Conservation (phyloP, 257 asterid genomes). For the Fraxinus excelsior region DNA sequence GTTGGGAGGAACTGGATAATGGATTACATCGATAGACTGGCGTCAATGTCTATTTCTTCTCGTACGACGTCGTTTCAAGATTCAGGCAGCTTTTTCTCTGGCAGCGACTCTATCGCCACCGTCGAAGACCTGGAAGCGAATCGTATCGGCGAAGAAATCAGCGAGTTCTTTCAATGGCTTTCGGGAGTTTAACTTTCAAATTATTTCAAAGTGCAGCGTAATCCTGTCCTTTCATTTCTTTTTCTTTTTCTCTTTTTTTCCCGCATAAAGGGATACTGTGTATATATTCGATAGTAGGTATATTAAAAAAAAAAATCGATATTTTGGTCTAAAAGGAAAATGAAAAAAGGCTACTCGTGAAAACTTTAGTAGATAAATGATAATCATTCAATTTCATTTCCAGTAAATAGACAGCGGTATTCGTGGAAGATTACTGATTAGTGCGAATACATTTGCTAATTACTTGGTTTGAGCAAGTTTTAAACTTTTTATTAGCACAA, state of each 20-base stretch:
- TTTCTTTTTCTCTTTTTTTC: background rate
- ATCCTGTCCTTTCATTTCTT: conserved; percentile 28
- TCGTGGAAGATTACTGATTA: background rate
- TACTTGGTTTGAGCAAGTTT: no score
- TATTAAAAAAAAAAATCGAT: no score
- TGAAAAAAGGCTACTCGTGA: background rate
- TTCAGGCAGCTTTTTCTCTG: conserved; percentile 80
- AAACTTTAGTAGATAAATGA: background rate
- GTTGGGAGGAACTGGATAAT: conserved; percentile 75
- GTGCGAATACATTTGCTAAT: no score
- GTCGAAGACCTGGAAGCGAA: conserved; percentile 73
- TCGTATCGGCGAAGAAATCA: conserved; percentile 84
- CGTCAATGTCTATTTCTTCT: conserved; percentile 58
- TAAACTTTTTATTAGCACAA: no score
- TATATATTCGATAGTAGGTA: background rate
- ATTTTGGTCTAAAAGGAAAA: no score
- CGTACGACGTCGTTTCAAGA: conserved; percentile 72
- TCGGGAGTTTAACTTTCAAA: conserved; percentile 67
- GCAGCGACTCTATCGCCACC: conserved; percentile 52
- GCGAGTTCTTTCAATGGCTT: conserved; percentile 90
- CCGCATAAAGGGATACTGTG: background rate
- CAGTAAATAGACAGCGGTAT: background rate
- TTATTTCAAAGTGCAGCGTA: conserved; percentile 32
- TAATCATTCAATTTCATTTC: no score
- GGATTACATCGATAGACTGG: conserved; percentile 69